A percentile compares a stretch with the other conserved stretches of the same genome.
phyloP scores from a whole-genome alignment of 768 basidiomycete species.

The Amanita polypyramis region DNA sequence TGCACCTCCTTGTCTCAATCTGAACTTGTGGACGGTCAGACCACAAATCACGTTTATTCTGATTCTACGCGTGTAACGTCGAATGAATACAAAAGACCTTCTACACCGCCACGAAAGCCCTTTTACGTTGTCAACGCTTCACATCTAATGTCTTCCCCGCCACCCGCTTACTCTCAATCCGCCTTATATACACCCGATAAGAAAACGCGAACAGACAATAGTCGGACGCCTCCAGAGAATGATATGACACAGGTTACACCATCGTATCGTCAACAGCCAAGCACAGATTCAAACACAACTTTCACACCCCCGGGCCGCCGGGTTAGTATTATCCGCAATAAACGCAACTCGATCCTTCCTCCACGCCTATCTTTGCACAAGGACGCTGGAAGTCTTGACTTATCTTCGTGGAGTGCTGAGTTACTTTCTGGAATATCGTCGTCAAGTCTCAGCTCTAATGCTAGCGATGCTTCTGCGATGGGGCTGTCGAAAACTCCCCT shows the following conservation, averaged over 20 bases:
- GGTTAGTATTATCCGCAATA: constrained; percentile 6
- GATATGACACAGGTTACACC: background rate
- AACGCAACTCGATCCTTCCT: constrained; percentile 5
- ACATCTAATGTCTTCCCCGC: constrained; percentile 1
- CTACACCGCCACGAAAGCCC: constrained; percentile 26
- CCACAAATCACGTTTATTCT: background rate
- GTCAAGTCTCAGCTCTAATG: background rate
- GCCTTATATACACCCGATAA: background rate
- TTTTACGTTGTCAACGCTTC: constrained; percentile 31
- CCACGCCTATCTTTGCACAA: constrained; percentile 6
- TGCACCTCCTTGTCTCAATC: constrained; percentile 15
- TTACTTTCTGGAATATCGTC: constrained; percentile 7
- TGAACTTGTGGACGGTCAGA: background rate
- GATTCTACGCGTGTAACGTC: background rate
- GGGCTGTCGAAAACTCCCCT: background rate
- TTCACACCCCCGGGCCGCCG: constrained; percentile 2
- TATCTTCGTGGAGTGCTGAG: constrained; percentile 6
- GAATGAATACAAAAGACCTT: constrained; percentile 6
- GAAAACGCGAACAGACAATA: background rate
- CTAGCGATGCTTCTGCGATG: background rate
- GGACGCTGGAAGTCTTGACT: constrained; percentile 2
- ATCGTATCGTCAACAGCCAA: background rate
- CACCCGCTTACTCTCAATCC: constrained; percentile 6
- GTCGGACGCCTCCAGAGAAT: background rate
- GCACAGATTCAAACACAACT: background rate